Conservation (phyloP, 179 eudicot genomes). For the Vitellaria paradoxa region DNA sequence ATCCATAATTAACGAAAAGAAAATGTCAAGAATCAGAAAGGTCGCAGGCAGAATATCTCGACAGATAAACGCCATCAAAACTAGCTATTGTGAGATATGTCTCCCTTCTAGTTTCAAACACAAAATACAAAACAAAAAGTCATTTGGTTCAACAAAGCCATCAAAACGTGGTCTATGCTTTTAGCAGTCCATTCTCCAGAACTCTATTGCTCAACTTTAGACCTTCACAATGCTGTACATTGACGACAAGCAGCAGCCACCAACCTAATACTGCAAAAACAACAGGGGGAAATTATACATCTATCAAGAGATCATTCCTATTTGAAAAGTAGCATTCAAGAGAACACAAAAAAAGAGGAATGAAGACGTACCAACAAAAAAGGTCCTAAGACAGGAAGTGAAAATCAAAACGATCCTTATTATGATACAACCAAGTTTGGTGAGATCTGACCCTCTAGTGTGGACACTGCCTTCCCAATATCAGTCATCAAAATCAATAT, state of each 20-base stretch:
- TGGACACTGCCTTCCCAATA: neutral
- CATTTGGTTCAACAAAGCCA: neutral
- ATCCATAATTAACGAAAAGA: too few relatives aligned
- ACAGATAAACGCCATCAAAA: too few relatives aligned
- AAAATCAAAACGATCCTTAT: neutral
- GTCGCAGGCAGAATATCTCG: too few relatives aligned
- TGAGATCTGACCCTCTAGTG: neutral
- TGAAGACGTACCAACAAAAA: too few relatives aligned
- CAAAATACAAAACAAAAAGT: too few relatives aligned
- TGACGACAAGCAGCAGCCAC: neutral
- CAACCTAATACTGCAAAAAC: neutral
- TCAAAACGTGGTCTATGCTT: neutral
- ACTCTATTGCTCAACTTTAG: neutral
- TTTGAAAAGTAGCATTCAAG: neutral
- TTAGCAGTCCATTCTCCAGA: neutral
- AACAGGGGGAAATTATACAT: too few relatives aligned
- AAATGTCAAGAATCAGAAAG: too few relatives aligned
- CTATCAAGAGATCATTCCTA: too few relatives aligned
- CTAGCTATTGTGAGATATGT: too few relatives aligned
- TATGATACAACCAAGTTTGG: neutral
- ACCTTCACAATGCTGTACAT: neutral
- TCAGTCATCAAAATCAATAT: slow-evolving; percentile 26
- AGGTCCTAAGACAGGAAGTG: neutral
- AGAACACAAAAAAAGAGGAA: neutral
- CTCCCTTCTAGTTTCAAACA: too few relatives aligned